phyloP scores from a whole-genome alignment of 176 grass and related monocot genomes.

The Chloris gayana region DNA sequence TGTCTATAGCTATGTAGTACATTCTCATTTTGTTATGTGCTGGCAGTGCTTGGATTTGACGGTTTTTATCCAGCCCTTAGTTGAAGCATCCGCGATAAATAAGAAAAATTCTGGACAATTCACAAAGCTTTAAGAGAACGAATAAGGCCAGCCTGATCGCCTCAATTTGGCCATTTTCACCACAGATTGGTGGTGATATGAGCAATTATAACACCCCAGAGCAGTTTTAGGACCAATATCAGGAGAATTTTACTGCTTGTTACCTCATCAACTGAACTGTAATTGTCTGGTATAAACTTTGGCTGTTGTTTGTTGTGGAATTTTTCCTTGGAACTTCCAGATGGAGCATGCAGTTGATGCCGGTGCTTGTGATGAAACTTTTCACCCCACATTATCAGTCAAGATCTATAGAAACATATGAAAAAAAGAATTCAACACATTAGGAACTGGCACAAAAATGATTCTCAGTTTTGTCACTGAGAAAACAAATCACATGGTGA shows the following conservation, averaged over 20 bases:
- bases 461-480: background rate
- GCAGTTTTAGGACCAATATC: background rate
- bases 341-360: constrained; percentile 43
- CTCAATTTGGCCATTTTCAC: constrained; percentile 6
- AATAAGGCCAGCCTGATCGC: background rate
- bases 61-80: background rate
- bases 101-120: background rate
- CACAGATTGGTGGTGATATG: background rate
- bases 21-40: background rate
- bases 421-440: too few relatives aligned
- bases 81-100: background rate
- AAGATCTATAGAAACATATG: constrained; percentile 19
- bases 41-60: background rate
- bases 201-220: background rate
- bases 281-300: constrained; percentile 85
- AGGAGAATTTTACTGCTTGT: constrained; percentile 10
- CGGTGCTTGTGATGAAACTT: constrained; percentile 54
- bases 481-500: background rate
- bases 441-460: background rate
- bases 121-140: background rate
- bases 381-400: constrained; percentile 50
- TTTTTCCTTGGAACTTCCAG: constrained; percentile 55
- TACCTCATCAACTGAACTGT: constrained; percentile 82
- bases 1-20: too few relatives aligned
- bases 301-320: constrained; percentile 14